phyloP scores from a whole-genome alignment of 2,329 filamentous ascomycete species.

The Nothophoma quercina region DNA sequence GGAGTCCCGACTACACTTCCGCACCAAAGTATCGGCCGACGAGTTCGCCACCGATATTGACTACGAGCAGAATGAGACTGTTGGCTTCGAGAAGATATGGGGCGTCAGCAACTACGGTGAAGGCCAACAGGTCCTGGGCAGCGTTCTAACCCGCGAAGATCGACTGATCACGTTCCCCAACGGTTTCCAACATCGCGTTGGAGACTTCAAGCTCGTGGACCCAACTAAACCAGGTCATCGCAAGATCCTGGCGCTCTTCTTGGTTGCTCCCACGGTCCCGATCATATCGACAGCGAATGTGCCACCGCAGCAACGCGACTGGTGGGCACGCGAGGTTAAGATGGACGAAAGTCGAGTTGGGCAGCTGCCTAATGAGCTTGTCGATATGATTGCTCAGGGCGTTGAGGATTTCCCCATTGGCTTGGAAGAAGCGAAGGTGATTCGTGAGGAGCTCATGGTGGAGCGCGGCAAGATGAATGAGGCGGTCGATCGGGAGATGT shows the following conservation, averaged over 20 bases:
- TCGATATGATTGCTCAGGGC: slow-evolving; percentile 15
- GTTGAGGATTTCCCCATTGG: slow-evolving; percentile 23
- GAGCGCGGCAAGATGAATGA: slow-evolving; percentile 18
- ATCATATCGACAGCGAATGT: slow-evolving; percentile 61
- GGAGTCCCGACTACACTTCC: slow-evolving; percentile 30
- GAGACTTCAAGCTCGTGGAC: slow-evolving; percentile 59
- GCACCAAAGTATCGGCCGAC: slow-evolving; percentile 13
- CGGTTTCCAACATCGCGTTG: slow-evolving; percentile 33
- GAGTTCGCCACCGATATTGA: slow-evolving; percentile 1
- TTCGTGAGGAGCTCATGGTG: slow-evolving; percentile 23
- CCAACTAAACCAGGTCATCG: slow-evolving; percentile 60
- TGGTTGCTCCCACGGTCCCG: slow-evolving; percentile 63
- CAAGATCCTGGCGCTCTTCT: slow-evolving; percentile 64
- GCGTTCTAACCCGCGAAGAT: slow-evolving; percentile 55
- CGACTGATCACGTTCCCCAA: slow-evolving; percentile 65
- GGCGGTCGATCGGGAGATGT: slow-evolving; percentile 6
- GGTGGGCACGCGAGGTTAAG: slow-evolving; percentile 36
- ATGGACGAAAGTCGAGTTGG: slow-evolving; percentile 1
- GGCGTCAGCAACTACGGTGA: not conserved
- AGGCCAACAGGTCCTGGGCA: slow-evolving; percentile 54
- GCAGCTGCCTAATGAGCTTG: slow-evolving; percentile 22
- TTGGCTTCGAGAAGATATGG: slow-evolving; percentile 10
- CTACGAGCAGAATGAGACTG: slow-evolving; percentile 9
- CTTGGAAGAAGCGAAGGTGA: slow-evolving; percentile 24
- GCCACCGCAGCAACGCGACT: slow-evolving; percentile 58